Conservation (phyloP, 305 asterid species). For the Fraxinus latifolia region DNA sequence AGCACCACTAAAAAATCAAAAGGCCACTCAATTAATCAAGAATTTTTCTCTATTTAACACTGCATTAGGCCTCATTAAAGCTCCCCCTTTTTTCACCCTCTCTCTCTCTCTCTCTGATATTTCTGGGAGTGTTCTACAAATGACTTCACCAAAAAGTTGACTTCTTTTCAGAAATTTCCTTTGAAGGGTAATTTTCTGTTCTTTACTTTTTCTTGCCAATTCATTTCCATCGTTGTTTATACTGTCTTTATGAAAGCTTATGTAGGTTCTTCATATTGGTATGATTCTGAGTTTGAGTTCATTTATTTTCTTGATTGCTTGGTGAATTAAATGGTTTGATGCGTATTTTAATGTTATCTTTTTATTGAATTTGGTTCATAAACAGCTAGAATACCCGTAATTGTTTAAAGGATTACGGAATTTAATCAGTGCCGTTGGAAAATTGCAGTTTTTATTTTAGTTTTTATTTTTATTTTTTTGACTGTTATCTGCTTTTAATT, state of each 20-base stretch:
- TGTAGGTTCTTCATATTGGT: slow-evolving; percentile 2
- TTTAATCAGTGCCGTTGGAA: not conserved
- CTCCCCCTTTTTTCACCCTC: slow-evolving; percentile 21
- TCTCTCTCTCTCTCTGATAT: slow-evolving; percentile 31
- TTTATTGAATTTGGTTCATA: slow-evolving; percentile 22
- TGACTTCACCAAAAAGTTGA: slow-evolving; percentile 27
- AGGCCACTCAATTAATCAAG: slow-evolving; percentile 6
- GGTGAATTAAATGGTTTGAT: slow-evolving; percentile 1
- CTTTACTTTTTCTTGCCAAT: not conserved
- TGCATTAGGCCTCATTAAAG: slow-evolving; percentile 1
- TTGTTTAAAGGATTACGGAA: slow-evolving; percentile 3
- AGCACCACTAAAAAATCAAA: not conserved
- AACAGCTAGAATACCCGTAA: not conserved
- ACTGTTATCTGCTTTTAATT: not conserved
- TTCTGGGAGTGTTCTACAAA: slow-evolving; percentile 20
- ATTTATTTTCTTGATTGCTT: not conserved
- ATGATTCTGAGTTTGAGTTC: slow-evolving; percentile 17
- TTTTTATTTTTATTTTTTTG: not conserved
- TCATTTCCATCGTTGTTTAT: not conserved
- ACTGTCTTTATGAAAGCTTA: not conserved
- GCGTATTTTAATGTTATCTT: slow-evolving; percentile 7
- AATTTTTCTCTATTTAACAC: slow-evolving; percentile 33
- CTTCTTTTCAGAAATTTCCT: slow-evolving; percentile 21
- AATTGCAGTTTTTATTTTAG: not conserved
- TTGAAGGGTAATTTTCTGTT: slow-evolving; percentile 28